Base-by-base conservation (phyloP, 2,329 filamentous ascomycete genomes). In the Orbilia blumenaviensis region DNA sequence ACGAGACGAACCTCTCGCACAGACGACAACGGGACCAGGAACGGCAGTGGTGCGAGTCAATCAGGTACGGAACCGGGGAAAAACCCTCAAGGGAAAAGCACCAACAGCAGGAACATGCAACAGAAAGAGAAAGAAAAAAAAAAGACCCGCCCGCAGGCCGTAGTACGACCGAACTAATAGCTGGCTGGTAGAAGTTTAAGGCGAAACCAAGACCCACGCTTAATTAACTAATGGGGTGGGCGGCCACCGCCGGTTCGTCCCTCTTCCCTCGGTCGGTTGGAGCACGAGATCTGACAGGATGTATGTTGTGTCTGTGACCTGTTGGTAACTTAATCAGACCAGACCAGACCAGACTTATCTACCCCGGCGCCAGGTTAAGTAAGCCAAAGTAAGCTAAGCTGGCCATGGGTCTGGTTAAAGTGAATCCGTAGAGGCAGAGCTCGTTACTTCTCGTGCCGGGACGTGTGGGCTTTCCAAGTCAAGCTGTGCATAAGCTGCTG, bases 171-270 rank as follows among this genome's bases (percentile, higher is more conserved):
- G n/a, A n/a, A n/a, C n/a, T n/a, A n/a, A n/a, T n/a, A n/a, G n/a
- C n/a, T n/a, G n/a, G n/a, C n/a, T n/a, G n/a, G n/a, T n/a, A n/a
- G n/a, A n/a, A n/a, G n/a, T n/a, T 41, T 10, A 54, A 54, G 27
- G 27, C 48, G 48, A 54, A 54, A 0, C 46, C 42, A 69, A 44
- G 14, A 16, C n/a, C n/a, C 44, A 69, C 50, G 58, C 36, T 44
- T 56, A 46, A 41, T n/a, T n/a, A n/a, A n/a, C n/a, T n/a, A n/a
- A n/a, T n/a, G n/a, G n/a, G n/a, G n/a, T 41, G 44, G 25, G 52
- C 54, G 62, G 46, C 71, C 46, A 48, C 62, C 34, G 32, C 46
- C 71, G 71, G 71, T 75, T 68, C 56, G 71, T 75, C 42, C 63
- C 63, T 54, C 56, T 60, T 52, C 54, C 27, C 71, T 67, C 63